phyloP scores from a whole-genome alignment of 305 asterid species.

The Euphrasia arctica region DNA sequence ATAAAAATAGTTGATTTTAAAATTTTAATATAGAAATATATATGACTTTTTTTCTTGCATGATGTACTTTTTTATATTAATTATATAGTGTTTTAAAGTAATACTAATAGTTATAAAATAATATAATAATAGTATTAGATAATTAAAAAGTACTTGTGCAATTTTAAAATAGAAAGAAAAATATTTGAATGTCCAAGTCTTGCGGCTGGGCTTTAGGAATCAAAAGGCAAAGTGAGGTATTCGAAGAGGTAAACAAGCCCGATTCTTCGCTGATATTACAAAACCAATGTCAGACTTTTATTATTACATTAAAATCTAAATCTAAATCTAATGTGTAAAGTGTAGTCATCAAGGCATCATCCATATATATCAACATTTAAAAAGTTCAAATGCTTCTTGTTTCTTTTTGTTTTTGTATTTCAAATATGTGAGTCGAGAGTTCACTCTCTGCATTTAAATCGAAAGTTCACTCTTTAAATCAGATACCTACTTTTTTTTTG shows the following conservation, averaged over 20 bases:
- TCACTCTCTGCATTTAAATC: neutral
- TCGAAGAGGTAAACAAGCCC: constrained; percentile 85
- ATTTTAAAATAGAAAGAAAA: neutral
- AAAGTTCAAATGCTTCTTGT: no score
- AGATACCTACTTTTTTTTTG: no score
- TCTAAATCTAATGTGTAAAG: no score
- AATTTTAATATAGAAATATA: no score
- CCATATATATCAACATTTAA: neutral
- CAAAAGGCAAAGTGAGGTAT: constrained; percentile 32
- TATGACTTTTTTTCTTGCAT: no score
- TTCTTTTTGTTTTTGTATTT: no score
- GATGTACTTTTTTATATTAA: no score
- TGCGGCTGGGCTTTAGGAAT: constrained; percentile 60
- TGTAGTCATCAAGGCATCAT: neutral
- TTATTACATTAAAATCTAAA: neutral
- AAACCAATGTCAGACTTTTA: constrained; percentile 35
- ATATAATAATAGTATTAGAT: neutral
- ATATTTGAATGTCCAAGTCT: constrained; percentile 34
- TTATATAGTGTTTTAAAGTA: no score
- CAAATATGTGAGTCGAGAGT: neutral
- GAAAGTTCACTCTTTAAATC: neutral
- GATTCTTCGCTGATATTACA: constrained; percentile 72
- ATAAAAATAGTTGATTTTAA: neutral
- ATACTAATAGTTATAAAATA: neutral
- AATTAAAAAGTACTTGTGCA: no score